Evolutionary conservation across 2,329 filamentous ascomycete genomes (phyloP).

Genomic region (Meredithiella fracta): DNA sequence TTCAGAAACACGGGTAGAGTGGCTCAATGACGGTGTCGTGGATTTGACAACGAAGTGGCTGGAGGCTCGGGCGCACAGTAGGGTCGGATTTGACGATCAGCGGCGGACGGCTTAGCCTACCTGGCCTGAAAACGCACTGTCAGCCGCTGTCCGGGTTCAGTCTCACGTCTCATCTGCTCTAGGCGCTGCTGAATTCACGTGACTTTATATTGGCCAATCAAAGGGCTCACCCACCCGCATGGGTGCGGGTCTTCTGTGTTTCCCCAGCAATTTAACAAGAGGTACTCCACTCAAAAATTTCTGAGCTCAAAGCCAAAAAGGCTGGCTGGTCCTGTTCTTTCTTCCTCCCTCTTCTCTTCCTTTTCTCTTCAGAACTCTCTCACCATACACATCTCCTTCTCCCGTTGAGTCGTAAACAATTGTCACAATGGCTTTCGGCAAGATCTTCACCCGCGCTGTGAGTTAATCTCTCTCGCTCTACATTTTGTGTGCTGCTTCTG

Average conservation of each 20-base stretch:
- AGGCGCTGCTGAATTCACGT: constrained; percentile 2
- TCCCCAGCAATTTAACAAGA: constrained; percentile 6
- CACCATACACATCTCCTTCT: constrained; percentile 16
- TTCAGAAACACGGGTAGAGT: neutral
- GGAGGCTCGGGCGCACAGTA: neutral
- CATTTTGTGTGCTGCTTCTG: constrained; percentile 12
- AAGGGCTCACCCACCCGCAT: constrained; percentile 6
- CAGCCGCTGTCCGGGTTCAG: constrained; percentile 6
- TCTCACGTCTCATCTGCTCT: constrained; percentile 13
- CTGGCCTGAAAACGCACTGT: constrained; percentile 1
- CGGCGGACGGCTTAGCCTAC: constrained; percentile 1
- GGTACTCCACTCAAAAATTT: constrained; percentile 14
- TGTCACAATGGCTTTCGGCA: constrained; percentile 85
- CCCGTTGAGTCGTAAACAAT: constrained; percentile 15
- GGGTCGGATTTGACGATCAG: neutral
- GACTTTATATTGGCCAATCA: constrained; percentile 2
- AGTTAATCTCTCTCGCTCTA: constrained; percentile 18
- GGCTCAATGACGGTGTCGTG: neutral
- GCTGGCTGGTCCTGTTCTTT: constrained; percentile 4
- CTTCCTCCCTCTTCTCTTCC: constrained; percentile 16
- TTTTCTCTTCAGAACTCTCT: constrained; percentile 19
- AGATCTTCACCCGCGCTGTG: constrained; percentile 82
- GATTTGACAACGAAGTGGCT: neutral
- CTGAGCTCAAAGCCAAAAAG: constrained; percentile 15
- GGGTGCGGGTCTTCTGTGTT: constrained; percentile 2